Evolutionary conservation across 2,329 filamentous ascomycete species (phyloP), one percentile per base, ranked within the genome.

Genomic region (Neophaeococcomyces aloes): DNA sequence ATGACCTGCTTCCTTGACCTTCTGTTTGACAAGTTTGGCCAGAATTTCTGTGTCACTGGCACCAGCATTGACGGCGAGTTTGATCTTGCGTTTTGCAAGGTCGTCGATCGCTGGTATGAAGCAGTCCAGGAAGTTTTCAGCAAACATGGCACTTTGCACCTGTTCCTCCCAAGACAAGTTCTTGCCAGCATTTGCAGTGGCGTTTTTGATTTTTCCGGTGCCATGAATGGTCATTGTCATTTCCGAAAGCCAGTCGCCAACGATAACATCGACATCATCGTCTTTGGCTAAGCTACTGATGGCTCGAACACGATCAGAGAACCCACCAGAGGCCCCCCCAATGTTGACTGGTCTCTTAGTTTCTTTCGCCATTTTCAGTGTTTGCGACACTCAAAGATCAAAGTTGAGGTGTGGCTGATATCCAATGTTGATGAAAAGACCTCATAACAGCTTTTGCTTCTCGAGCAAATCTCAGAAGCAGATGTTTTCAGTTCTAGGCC

Each of bases 21-120:
- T 56, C 6, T 53, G 61, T 48, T 1, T 36, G 14, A 56, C 38
- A 10, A 51, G 15, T 21, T 50, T 45, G 11, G 50, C 48, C 21
- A 58, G 39, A 13, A 46, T 45, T 34, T 57, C 42, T 3, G 64
- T 65, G 29, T 68, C 65, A 27, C 61, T 54, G 0, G 65, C 61
- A 0, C 65, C 65, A 0, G 65, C 65, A 38, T 68, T 68, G 1
- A 68, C 62, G 0, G 63, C 59, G 0, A 70, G 55, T 29, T 59
- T 61, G 21, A 65, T 60, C 7, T 61, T 59, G 2, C 53, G 54
- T 8, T 53, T 50, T 39, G 63, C 58, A 7, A 70, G 58, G 38
- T 60, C 55, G 4, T 58, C 57, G 4, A 70, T 50, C 27, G 61
- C 59, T 15, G 65, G 60, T 18, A 64, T 55, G 1, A 70, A 54